Base-by-base conservation (phyloP, 2,329 filamentous ascomycete species). In the Pyrenochaeta sp. region DNA sequence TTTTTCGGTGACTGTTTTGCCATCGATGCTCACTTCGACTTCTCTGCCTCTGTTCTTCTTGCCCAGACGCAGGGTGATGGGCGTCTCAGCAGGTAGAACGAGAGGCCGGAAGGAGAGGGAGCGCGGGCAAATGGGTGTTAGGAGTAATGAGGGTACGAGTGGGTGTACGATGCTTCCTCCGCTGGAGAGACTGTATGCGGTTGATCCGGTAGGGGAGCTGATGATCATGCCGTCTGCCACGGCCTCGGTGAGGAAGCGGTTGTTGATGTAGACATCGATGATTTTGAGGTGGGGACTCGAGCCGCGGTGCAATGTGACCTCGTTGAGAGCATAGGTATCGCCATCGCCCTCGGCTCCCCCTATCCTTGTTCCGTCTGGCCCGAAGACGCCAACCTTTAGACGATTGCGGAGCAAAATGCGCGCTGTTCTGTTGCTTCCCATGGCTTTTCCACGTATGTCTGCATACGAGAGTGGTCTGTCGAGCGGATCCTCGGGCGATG, bases 201-300 rank as follows among this genome's bases (percentile, higher is more conserved):
- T 99, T 40, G 91, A 96, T 2, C 95, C 95, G 0, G 95, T 99
- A 0, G 95, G 95, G 0, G 94, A 97, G 62, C 91, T 93, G 57
- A 98, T 88, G 44, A 98, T 90, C 77, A 99, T 96, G 50, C 95
- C 95, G 76, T 99, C 95, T 1, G 93, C 94, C 12, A 96, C 93
- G 0, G 92, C 94, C 76, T 97, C 93, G 1, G 95, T 99, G 45
- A 99, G 83, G 70, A 95, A 96, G 53, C 92, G 88, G 34, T 91
- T 90, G 68, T 93, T 93, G 58, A 98, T 90, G 71, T 89, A 95
- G 43, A 99, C 91, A 72, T 96, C 92, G 66, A 99, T 91, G 65
- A 97, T 90, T 37, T 93, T 92, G 5, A 99, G 85, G 77, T 98
- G 94, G 0, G 95, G 92, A 62, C 94, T 90, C 34, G 90, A 89